A percentile compares a stretch with the other conserved stretches of the same genome.
Evolutionary conservation across 495 filamentous ascomycete species (phyloP).

Genomic region (Penicillium robsamsonii): DNA sequence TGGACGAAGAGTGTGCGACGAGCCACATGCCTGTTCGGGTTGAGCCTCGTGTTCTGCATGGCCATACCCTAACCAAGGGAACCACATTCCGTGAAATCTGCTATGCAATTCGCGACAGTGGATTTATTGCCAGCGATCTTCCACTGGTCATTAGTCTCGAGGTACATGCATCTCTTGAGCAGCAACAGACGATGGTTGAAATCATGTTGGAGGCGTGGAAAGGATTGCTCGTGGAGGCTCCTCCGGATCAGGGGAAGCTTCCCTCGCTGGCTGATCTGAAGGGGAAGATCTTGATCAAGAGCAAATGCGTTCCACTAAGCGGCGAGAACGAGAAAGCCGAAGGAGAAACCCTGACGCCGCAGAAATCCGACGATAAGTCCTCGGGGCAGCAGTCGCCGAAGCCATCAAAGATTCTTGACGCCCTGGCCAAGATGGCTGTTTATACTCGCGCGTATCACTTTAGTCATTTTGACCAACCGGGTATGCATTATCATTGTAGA

Average conservation of each 20-base stretch:
- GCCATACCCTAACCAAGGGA: constrained; percentile 85
- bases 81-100: constrained; percentile 84
- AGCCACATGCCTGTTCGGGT: constrained; percentile 31
- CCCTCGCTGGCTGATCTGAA: constrained; percentile 65
- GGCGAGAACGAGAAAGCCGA: constrained; percentile 31
- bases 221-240: constrained; percentile 61
- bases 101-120: constrained; percentile 70
- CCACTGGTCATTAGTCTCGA: constrained; percentile 89
- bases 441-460: constrained; percentile 84
- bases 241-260: constrained; percentile 50
- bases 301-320: constrained; percentile 60
- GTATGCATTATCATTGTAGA: constrained; percentile 25
- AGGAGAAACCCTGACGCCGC: constrained; percentile 22
- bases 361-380: constrained; percentile 14
- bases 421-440: constrained; percentile 70
- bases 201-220: constrained; percentile 83
- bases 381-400: constrained; percentile 28
- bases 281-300: constrained; percentile 86
- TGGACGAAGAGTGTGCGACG: not conserved
- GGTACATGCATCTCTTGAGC: constrained; percentile 72
- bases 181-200: constrained; percentile 85
- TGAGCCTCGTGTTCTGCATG: constrained; percentile 83
- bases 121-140: constrained; percentile 70
- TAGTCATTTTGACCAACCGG: constrained; percentile 60
- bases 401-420: constrained; percentile 71